phyloP scores from a whole-genome alignment of 2,329 filamentous ascomycete species.

The Penicillium brevicompactum region DNA sequence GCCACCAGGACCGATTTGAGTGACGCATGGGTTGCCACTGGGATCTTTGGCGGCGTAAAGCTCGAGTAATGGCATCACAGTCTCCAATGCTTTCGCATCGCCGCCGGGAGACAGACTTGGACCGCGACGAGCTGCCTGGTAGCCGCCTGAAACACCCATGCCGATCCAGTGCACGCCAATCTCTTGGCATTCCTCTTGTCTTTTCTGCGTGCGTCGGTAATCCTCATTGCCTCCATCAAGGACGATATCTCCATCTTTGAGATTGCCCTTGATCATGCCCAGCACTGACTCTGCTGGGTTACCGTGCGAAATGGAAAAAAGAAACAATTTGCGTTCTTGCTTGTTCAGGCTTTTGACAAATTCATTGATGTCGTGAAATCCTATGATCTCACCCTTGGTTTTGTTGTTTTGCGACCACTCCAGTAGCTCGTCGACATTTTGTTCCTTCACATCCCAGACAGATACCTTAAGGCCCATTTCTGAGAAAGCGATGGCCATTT shows the following conservation, averaged over 20 bases:
- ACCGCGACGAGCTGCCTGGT: slow-evolving; percentile 66
- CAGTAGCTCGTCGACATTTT: slow-evolving; percentile 36
- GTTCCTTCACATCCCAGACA: slow-evolving; percentile 37
- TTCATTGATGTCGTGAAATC: slow-evolving; percentile 36
- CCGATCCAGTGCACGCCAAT: slow-evolving; percentile 66
- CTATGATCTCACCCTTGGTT: slow-evolving; percentile 34
- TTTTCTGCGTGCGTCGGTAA: slow-evolving; percentile 64
- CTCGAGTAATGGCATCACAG: slow-evolving; percentile 62
- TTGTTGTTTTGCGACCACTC: slow-evolving; percentile 25
- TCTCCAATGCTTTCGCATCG: slow-evolving; percentile 57
- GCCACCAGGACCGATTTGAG: slow-evolving; percentile 49
- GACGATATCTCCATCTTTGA: slow-evolving; percentile 66
- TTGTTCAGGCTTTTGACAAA: slow-evolving; percentile 36
- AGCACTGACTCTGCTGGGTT: slow-evolving; percentile 39
- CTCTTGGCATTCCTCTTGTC: slow-evolving; percentile 56
- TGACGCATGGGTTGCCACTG: slow-evolving; percentile 61
- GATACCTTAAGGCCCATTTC: slow-evolving; percentile 42
- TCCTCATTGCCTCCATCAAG: slow-evolving; percentile 70
- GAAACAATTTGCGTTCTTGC: slow-evolving; percentile 36
- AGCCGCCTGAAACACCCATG: slow-evolving; percentile 69
- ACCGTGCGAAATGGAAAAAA: slow-evolving; percentile 45
- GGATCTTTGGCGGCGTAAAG: slow-evolving; percentile 65
- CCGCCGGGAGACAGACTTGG: slow-evolving; percentile 69
- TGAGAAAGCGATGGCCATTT: slow-evolving; percentile 45
- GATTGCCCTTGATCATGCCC: slow-evolving; percentile 49